These are phyloP conservation scores for Metschnikowia santaceciliae DNA, from an alignment of 805 yeast genomes.

Conservation along the genomic window DNA sequence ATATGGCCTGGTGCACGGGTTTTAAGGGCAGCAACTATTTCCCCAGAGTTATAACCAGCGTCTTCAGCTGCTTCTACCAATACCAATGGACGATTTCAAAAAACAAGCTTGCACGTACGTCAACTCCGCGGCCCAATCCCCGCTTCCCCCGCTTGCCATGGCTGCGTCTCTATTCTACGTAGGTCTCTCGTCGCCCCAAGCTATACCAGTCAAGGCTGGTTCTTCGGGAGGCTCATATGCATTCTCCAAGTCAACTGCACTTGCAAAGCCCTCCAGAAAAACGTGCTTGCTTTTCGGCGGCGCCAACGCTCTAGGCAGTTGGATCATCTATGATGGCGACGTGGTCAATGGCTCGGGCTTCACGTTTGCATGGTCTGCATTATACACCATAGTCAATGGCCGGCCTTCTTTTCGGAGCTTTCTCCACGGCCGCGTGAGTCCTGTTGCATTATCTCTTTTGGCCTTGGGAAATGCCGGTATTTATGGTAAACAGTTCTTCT, in stretches of 20 bases:
- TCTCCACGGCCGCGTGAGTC: slow-evolving; percentile 57
- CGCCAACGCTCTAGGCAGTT: slow-evolving; percentile 63
- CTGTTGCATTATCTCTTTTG: slow-evolving; percentile 52
- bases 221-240: slow-evolving; percentile 20
- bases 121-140: slow-evolving; percentile 16
- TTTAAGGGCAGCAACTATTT: slow-evolving; percentile 1
- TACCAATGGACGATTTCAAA: slow-evolving; percentile 9
- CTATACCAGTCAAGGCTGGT: slow-evolving; percentile 13
- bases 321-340: slow-evolving; percentile 75
- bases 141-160: slow-evolving; percentile 16
- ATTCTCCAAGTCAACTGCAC: slow-evolving; percentile 19
- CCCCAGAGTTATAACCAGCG: neutral
- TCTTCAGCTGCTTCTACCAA: neutral
- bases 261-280: slow-evolving; percentile 31
- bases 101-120: slow-evolving; percentile 11
- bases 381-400: slow-evolving; percentile 72
- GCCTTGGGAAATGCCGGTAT: slow-evolving; percentile 60
- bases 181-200: slow-evolving; percentile 12
- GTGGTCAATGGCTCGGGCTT: slow-evolving; percentile 77
- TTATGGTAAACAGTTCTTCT: slow-evolving; percentile 70
- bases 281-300: slow-evolving; percentile 56
- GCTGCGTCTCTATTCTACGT: slow-evolving; percentile 13
- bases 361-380: slow-evolving; percentile 71
- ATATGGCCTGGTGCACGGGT: neutral
- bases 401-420: slow-evolving; percentile 49